phyloP scores from a whole-genome alignment of 805 yeast species.

The Saccharomyces kudriavzevii region DNA sequence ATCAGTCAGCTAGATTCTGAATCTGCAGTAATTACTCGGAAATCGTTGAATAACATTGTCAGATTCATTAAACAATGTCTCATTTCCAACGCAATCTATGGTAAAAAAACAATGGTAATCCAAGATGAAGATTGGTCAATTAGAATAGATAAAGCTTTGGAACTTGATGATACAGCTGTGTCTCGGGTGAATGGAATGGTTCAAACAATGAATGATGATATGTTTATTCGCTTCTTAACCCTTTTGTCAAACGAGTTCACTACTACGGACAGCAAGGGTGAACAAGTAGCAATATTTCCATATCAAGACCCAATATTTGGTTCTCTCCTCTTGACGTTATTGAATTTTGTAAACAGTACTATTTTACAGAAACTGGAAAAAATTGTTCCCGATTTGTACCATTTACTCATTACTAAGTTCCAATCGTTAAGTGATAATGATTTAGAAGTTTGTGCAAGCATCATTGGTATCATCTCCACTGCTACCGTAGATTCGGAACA shows the following conservation, averaged over 20 bases:
- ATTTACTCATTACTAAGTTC: constrained; percentile 8
- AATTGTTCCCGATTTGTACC: constrained; percentile 20
- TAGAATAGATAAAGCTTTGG: constrained; percentile 61
- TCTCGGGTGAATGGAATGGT: constrained; percentile 18
- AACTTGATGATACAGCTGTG: constrained; percentile 49
- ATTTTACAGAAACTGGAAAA: constrained; percentile 6
- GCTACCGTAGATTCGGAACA: constrained; percentile 6
- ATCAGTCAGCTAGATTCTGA: constrained; percentile 19
- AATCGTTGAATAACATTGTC: constrained; percentile 37
- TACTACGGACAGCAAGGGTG: constrained; percentile 11
- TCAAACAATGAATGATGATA: constrained; percentile 3
- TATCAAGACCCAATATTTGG: constrained; percentile 30
- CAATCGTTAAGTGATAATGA: constrained; percentile 13
- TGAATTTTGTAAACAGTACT: constrained; percentile 13
- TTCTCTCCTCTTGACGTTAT: constrained; percentile 25
- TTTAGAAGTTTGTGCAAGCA: constrained; percentile 34
- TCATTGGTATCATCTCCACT: constrained; percentile 39
- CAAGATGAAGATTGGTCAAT: constrained; percentile 69
- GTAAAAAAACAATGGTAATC: constrained; percentile 46
- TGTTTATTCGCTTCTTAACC: constrained; percentile 26
- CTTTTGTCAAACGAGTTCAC: constrained; percentile 34
- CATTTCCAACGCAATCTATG: constrained; percentile 56
- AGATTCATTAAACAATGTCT: constrained; percentile 50
- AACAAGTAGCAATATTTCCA: constrained; percentile 10
- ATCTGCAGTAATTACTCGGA: constrained; percentile 23